A percentile compares a stretch with the other conserved stretches of the same genome.
Conservation (phyloP, 495 filamentous ascomycete species). For the Talaromyces trachyspermus region DNA sequence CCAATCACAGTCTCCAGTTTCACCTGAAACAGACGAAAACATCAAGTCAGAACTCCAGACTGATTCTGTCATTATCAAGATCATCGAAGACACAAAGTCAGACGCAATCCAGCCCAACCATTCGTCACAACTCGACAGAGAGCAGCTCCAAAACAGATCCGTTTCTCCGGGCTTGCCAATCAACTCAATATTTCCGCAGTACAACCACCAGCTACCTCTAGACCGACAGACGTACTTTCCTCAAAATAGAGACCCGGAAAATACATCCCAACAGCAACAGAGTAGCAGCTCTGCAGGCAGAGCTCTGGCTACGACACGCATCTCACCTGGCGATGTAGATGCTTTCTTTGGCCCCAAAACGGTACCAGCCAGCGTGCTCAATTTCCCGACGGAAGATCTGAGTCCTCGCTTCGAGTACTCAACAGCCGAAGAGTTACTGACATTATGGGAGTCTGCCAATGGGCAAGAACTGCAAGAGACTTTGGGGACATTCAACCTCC, state of each 20-base stretch:
- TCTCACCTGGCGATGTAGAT: slow-evolving; percentile 27
- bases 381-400: slow-evolving; percentile 35
- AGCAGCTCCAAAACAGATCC: slow-evolving; percentile 11
- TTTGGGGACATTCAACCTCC: slow-evolving; percentile 35
- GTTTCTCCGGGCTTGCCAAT: slow-evolving; percentile 39
- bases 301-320: not conserved
- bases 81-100: slow-evolving; percentile 31
- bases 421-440: slow-evolving; percentile 35
- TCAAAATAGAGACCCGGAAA: slow-evolving; percentile 30
- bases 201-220: slow-evolving; percentile 62
- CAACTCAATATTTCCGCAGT: slow-evolving; percentile 74
- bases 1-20: slow-evolving; percentile 19
- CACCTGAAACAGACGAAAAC: slow-evolving; percentile 31
- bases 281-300: not conserved
- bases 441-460: slow-evolving; percentile 49
- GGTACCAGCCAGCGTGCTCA: slow-evolving; percentile 38
- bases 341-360: slow-evolving; percentile 35
- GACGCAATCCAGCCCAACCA: slow-evolving; percentile 16
- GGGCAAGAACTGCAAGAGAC: slow-evolving; percentile 37
- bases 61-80: slow-evolving; percentile 31
- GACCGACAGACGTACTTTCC: slow-evolving; percentile 64
- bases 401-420: slow-evolving; percentile 31
- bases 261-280: slow-evolving; percentile 27
- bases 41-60: slow-evolving; percentile 25
- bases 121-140: slow-evolving; percentile 31